phyloP scores from a whole-genome alignment of 2,329 filamentous ascomycete species.

The Colletotrichum kahawae region DNA sequence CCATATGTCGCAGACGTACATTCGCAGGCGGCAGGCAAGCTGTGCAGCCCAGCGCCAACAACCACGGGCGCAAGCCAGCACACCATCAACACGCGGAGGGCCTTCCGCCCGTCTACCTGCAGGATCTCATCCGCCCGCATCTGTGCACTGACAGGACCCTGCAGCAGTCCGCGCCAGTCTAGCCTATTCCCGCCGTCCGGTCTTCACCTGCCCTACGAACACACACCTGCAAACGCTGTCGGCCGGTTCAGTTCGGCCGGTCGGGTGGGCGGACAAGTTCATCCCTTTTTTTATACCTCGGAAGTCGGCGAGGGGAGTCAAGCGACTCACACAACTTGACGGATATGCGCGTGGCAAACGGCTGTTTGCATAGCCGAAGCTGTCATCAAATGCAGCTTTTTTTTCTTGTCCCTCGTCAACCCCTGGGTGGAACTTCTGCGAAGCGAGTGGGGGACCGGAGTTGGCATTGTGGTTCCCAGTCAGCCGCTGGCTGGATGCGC shows the following conservation, averaged over 20 bases:
- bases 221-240: neutral
- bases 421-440: neutral
- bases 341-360: neutral
- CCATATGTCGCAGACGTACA: neutral
- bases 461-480: neutral
- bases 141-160: neutral
- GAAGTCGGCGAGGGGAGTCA: neutral
- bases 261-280: neutral
- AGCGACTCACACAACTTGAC: neutral
- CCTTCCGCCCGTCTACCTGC: neutral
- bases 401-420: neutral
- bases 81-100: neutral
- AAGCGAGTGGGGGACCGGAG: neutral
- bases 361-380: neutral
- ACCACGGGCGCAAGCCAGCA: neutral
- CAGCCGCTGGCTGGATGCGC: neutral
- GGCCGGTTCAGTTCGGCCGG: neutral
- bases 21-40: neutral
- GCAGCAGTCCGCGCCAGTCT: neutral
- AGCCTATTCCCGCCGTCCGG: neutral
- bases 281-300: neutral
- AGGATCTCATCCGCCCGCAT: neutral
- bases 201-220: neutral
- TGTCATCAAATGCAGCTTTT: neutral
- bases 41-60: neutral